Base-by-base conservation (phyloP, 129 eudicot genomes). In the Saussurea involucrata region DNA sequence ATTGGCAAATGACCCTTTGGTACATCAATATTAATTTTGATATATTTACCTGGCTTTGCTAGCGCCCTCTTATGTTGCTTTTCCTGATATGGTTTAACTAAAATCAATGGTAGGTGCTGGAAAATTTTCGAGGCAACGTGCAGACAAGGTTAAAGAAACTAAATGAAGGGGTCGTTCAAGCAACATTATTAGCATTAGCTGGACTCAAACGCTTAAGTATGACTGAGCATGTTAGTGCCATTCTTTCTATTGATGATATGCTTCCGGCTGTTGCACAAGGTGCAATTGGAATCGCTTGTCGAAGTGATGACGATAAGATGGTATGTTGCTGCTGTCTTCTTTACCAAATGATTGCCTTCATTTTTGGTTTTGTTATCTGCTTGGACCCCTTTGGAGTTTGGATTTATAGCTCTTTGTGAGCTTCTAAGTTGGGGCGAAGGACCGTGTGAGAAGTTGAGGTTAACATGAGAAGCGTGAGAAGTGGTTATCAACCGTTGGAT, bases 191-290 rank as follows among this genome's bases (percentile, higher is more conserved):
- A 81, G 98, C 98, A 28, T 78, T 91, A 77, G 98, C 97, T 17
- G 98, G 98, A 67, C 86, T 94, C 21, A 91, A 89, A 69, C 92
- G 97, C 13, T 85, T 91, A 70, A 86, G 69, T 81, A 91, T 94
- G 98, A 87, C 98, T 9, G 97, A 89, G 63, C 84, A 87, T 66
- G 97, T 94, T 55, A 66, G 92, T 61, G 76, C 96, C 5, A 82
- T 91, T 80, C 92, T 94, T 53, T 83, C 91, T 24, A 89, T 94
- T 8, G 95, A 91, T 24, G 96, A 93, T 66, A 93, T 90, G 96
- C 92, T 90, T 74, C 96, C 92, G 4, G 93, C 96, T 71, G 97
- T 91, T 78, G 96, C 96, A 66, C 97, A 91, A 87, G 97, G 98
- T 27, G 96, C 98, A 20, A 91, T 95, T 69, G 97, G 97, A 24